Conservation (phyloP, 805 yeast species). For the Candida chauliodis region DNA sequence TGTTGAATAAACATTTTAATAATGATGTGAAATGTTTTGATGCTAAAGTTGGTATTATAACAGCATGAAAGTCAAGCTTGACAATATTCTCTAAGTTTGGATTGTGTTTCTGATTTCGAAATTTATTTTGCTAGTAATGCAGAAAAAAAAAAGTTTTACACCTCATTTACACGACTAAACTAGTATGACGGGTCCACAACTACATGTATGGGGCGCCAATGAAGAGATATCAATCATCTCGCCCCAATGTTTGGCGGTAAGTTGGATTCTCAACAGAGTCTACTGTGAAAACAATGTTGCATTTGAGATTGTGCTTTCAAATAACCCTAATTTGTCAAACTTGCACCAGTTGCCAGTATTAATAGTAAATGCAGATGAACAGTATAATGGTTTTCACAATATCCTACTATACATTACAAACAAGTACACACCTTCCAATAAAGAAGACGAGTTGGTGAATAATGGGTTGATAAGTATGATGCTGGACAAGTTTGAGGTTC, state of each 20-base stretch:
- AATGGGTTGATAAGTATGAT: constrained; percentile 43
- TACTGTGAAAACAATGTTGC: constrained; percentile 10
- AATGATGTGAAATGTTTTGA: background rate
- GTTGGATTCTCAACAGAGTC: constrained; percentile 36
- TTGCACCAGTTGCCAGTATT: constrained; percentile 50
- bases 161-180: no score
- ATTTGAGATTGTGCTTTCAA: constrained; percentile 47
- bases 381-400: constrained; percentile 18
- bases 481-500: constrained; percentile 36
- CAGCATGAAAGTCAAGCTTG: no score
- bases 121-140: no score
- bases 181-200: constrained; percentile 21
- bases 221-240: constrained; percentile 41
- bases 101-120: no score
- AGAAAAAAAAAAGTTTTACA: no score
- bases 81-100: no score
- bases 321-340: constrained; percentile 53
- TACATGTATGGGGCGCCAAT: constrained; percentile 56
- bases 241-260: constrained; percentile 49
- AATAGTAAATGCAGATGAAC: constrained; percentile 17
- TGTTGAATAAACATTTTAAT: constrained; percentile 11
- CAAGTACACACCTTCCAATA: constrained; percentile 12
- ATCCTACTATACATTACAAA: constrained; percentile 12
- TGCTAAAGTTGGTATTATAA: no score
- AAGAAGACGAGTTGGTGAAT: constrained; percentile 32